phyloP scores from a whole-genome alignment of 83 land plant species.

The Isoetes engelmannii region DNA sequence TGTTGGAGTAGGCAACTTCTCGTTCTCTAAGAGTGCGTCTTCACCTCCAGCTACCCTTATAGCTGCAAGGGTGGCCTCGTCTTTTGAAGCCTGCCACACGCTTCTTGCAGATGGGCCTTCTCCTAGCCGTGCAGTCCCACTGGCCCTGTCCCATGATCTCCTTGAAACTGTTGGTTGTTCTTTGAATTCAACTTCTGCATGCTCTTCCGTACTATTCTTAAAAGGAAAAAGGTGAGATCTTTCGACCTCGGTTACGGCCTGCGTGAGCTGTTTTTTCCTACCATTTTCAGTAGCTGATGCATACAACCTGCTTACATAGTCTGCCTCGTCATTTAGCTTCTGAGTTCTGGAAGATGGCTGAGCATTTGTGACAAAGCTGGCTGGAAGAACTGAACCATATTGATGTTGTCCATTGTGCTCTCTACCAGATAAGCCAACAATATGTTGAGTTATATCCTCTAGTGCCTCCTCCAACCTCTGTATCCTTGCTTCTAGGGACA shows the following conservation, averaged over 20 bases:
- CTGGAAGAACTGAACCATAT: neutral
- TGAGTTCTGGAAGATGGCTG: neutral
- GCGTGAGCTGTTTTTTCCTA: neutral
- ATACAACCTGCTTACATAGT: neutral
- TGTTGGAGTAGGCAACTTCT: slow-evolving; percentile 5
- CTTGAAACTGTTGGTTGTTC: neutral
- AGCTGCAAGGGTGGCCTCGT: slow-evolving; percentile 32
- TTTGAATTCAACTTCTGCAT: neutral
- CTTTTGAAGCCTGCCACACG: slow-evolving; percentile 32
- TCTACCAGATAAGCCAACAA: neutral
- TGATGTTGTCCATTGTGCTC: neutral
- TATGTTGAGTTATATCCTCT: slow-evolving; percentile 4
- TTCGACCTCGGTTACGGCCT: neutral
- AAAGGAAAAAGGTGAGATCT: neutral
- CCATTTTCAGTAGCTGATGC: neutral
- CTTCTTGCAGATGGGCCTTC: slow-evolving; percentile 37
- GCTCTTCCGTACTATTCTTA: neutral
- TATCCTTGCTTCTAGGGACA: slow-evolving; percentile 8
- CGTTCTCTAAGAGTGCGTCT: slow-evolving; percentile 10
- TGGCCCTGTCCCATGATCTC: slow-evolving; percentile 6
- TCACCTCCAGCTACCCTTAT: slow-evolving; percentile 21
- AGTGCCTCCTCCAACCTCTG: slow-evolving; percentile 9
- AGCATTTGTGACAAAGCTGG: neutral
- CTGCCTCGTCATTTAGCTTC: neutral
- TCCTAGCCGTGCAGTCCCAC: slow-evolving; percentile 14